A percentile compares a stretch with the other conserved stretches of the same genome.
Conservation (phyloP, 2,329 filamentous ascomycete species). For the Claviceps sp. region DNA sequence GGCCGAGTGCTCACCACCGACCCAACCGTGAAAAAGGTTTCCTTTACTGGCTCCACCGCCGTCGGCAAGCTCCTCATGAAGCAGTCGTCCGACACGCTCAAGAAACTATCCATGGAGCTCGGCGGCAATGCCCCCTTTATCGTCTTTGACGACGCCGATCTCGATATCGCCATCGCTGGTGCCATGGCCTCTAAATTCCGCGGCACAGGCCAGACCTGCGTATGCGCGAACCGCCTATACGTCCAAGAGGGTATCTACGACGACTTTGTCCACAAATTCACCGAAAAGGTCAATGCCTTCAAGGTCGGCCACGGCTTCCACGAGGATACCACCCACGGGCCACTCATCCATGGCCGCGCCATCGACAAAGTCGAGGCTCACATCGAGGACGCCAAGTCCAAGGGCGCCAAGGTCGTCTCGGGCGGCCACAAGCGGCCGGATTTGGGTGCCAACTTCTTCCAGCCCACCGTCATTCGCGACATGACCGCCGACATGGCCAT, state of each 20-base stretch:
- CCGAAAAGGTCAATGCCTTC: constrained; percentile 60
- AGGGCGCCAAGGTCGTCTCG: constrained; percentile 61
- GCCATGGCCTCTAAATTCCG: constrained; percentile 86
- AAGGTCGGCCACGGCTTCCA: constrained; percentile 64
- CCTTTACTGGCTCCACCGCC: constrained; percentile 72
- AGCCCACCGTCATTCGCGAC: constrained; percentile 76
- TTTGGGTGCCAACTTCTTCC: constrained; percentile 74
- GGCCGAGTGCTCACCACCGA: constrained; percentile 61
- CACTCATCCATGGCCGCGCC: constrained; percentile 74
- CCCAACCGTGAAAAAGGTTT: constrained; percentile 72
- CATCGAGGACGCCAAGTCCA: constrained; percentile 63
- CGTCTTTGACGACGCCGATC: constrained; percentile 87
- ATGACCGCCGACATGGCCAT: constrained; percentile 81
- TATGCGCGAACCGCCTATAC: constrained; percentile 76
- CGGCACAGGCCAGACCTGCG: constrained; percentile 88
- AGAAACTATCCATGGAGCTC: constrained; percentile 75
- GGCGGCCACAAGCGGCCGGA: constrained; percentile 64
- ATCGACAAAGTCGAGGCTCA: constrained; percentile 67
- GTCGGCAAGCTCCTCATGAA: constrained; percentile 73
- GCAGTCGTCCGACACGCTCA: constrained; percentile 72
- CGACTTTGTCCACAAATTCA: constrained; percentile 53
- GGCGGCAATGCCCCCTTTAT: constrained; percentile 95
- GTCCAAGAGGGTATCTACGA: constrained; percentile 70
- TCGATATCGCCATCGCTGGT: constrained; percentile 72
- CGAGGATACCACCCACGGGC: constrained; percentile 61